Evolutionary conservation across 129 eudicot genomes (phyloP).

Genomic region (Arctium lappa): DNA sequence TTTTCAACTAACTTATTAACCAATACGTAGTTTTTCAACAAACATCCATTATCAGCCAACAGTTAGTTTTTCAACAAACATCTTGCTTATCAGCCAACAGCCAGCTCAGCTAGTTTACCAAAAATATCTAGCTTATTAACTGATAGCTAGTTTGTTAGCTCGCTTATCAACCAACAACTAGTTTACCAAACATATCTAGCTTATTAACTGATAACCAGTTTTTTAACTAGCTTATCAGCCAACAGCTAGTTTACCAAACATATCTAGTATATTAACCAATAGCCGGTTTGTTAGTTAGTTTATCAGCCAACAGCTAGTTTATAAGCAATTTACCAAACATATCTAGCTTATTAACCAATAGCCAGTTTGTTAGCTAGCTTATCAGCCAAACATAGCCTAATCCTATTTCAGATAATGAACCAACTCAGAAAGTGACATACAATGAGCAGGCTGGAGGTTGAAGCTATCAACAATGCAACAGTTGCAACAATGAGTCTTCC

Average conservation of each 20-base stretch:
- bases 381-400: background rate
- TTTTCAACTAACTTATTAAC: too few species aligned
- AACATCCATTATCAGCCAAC: too few species aligned
- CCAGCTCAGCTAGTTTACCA: too few species aligned
- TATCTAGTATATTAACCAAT: too few species aligned
- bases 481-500: conserved; percentile 37
- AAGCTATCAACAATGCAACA: conserved; percentile 38
- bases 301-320: background rate
- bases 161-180: background rate
- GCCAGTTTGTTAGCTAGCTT: background rate
- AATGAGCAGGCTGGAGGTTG: conserved; percentile 46
- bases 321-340: too few species aligned
- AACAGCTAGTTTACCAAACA: too few species aligned
- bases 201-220: background rate
- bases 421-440: conserved; percentile 32
- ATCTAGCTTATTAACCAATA: background rate
- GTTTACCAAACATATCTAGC: background rate
- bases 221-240: background rate
- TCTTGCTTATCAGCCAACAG: too few species aligned
- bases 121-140: background rate
- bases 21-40: too few species aligned
- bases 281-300: background rate
- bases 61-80: too few species aligned
- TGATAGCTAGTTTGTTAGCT: too few species aligned
- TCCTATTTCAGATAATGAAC: background rate